Evolutionary conservation across 2,329 filamentous ascomycete species (phyloP).

Genomic region (Monosporascus cannonballus): DNA sequence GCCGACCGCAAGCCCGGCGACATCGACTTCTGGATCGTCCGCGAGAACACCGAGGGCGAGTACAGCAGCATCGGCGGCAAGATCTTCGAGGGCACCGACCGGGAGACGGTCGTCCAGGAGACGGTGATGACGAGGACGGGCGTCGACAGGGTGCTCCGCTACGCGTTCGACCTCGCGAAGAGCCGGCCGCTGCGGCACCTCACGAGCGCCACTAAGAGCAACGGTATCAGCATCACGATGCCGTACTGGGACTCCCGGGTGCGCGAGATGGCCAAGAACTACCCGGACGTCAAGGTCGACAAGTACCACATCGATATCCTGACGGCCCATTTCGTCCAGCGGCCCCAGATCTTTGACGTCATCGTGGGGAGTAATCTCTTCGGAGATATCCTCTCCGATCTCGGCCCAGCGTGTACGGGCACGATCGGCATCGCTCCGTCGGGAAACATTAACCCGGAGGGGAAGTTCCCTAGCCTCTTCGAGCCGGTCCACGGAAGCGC

Average conservation of each 20-base stretch:
- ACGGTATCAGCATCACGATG: constrained; percentile 59
- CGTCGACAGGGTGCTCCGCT: constrained; percentile 52
- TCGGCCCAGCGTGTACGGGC: constrained; percentile 58
- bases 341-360: constrained; percentile 51
- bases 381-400: constrained; percentile 57
- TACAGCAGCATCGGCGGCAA: constrained; percentile 58
- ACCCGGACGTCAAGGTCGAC: constrained; percentile 50
- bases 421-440: constrained; percentile 63
- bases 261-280: constrained; percentile 43
- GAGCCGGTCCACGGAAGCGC: constrained; percentile 60
- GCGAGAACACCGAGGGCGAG: constrained; percentile 60
- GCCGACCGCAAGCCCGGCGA: constrained; percentile 47
- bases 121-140: constrained; percentile 54
- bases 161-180: constrained; percentile 55
- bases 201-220: constrained; percentile 61
- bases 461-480: constrained; percentile 55
- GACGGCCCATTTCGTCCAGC: constrained; percentile 55
- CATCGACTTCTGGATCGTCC: constrained; percentile 58
- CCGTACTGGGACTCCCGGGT: constrained; percentile 60
- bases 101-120: constrained; percentile 55
- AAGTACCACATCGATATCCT: constrained; percentile 62
- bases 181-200: constrained; percentile 48
- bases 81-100: constrained; percentile 50
- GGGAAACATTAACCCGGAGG: constrained; percentile 55
- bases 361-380: constrained; percentile 56